Percentiles rank a stretch among this genome's conserved stretches.
These are phyloP conservation scores for Ophiocordyceps sinensis DNA, from an alignment of 2,329 filamentous ascomycete genomes.

Conservation along the genomic window DNA sequence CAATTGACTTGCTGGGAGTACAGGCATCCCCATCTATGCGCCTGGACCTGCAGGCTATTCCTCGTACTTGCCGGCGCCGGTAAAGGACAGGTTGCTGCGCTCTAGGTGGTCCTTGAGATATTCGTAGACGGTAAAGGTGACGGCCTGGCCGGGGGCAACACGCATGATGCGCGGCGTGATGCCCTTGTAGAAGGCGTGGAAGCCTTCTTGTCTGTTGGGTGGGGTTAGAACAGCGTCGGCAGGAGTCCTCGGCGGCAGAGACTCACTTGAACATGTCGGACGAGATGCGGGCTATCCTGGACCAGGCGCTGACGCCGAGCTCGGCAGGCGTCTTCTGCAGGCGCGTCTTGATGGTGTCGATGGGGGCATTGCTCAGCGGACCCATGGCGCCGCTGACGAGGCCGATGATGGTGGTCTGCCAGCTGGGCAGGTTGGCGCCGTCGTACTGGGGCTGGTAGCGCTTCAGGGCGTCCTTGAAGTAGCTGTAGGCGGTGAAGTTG, in stretches of 20 bases:
- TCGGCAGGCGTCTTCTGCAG: slow-evolving; percentile 80
- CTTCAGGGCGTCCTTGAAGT: slow-evolving; percentile 73
- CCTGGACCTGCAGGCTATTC: slow-evolving; percentile 29
- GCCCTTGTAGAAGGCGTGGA: slow-evolving; percentile 95
- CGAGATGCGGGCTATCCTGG: slow-evolving; percentile 65
- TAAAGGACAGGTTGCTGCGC: slow-evolving; percentile 43
- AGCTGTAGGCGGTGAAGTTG: slow-evolving; percentile 96
- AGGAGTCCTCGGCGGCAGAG: too few species aligned
- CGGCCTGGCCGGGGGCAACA: slow-evolving; percentile 85
- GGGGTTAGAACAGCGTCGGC: not conserved
- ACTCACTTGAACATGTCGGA: slow-evolving; percentile 67
- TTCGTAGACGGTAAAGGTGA: slow-evolving; percentile 66
- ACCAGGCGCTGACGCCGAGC: slow-evolving; percentile 65
- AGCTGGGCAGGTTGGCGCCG: slow-evolving; percentile 57
- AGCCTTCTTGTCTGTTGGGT: slow-evolving; percentile 64
- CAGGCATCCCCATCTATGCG: not conserved
- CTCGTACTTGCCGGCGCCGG: slow-evolving; percentile 46
- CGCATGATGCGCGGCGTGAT: slow-evolving; percentile 97
- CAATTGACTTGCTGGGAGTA: not conserved
- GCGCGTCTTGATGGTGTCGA: slow-evolving; percentile 97
- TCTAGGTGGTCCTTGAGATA: slow-evolving; percentile 61
- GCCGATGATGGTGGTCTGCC: slow-evolving; percentile 83
- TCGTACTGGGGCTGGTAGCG: slow-evolving; percentile 55
- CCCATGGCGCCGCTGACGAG: slow-evolving; percentile 90
- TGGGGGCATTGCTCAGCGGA: slow-evolving; percentile 89